Percentiles rank a stretch among this genome's conserved stretches.
These are phyloP conservation scores for Cryptococcus wingfieldii DNA, from an alignment of 1,284 basidiomycete genomes.

Conservation along the genomic window DNA sequence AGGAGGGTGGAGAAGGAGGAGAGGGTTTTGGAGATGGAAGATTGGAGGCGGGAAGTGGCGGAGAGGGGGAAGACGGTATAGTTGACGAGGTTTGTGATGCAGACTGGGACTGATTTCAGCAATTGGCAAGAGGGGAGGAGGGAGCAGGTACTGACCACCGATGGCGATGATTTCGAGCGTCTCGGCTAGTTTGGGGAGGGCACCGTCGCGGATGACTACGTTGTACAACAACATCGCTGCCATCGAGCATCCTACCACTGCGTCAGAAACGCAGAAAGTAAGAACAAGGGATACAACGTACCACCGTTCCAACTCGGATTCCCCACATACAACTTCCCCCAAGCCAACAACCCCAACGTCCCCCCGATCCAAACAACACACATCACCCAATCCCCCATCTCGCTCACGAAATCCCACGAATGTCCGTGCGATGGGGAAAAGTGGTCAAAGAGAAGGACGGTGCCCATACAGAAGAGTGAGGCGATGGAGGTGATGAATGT, in stretches of 20 bases:
- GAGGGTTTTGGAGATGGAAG: slow-evolving; percentile 74
- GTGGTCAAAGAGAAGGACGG: slow-evolving; percentile 70
- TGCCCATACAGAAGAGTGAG: slow-evolving; percentile 71
- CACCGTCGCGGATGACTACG: slow-evolving; percentile 90
- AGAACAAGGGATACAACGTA: slow-evolving; percentile 35
- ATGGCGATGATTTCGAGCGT: slow-evolving; percentile 72
- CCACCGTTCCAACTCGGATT: slow-evolving; percentile 91
- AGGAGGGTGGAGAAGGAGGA: slow-evolving; percentile 82
- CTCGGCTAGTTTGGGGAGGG: slow-evolving; percentile 64
- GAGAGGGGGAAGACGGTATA: slow-evolving; percentile 76
- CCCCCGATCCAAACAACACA: slow-evolving; percentile 75
- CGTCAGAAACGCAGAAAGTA: background rate
- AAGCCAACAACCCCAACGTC: slow-evolving; percentile 75
- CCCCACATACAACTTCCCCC: slow-evolving; percentile 70
- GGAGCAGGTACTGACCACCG: slow-evolving; percentile 51
- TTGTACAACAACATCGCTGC: slow-evolving; percentile 78
- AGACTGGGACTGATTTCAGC: slow-evolving; percentile 36
- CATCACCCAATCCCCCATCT: slow-evolving; percentile 51
- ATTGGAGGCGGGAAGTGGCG: slow-evolving; percentile 77
- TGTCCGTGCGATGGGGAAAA: slow-evolving; percentile 40
- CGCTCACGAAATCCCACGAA: slow-evolving; percentile 39
- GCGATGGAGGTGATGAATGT: slow-evolving; percentile 76
- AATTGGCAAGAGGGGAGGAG: background rate
- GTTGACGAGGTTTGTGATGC: slow-evolving; percentile 78
- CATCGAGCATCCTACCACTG: slow-evolving; percentile 74